Evolutionary conservation across 169 alveolate species (phyloP), one percentile per base, ranked within the genome.

Genomic region (Plasmodium gallinaceum): DNA sequence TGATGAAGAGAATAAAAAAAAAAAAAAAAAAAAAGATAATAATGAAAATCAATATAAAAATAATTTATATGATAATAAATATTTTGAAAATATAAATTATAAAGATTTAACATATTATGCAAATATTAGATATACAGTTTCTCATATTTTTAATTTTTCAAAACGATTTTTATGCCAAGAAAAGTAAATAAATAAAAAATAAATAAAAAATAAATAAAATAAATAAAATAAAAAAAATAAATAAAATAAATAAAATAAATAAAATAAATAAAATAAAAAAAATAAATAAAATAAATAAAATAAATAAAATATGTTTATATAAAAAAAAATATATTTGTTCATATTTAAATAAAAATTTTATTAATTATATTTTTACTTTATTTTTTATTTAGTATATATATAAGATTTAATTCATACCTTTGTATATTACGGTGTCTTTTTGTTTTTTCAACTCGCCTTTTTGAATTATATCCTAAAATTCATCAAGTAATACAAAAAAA

Each of bases 401-500:
- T 76, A 4, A 52, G 76, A 48, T 76, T 46, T 43, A 76, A 52
- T 20, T 66, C 89, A 12, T 75, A 76, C 43, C 68, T 57, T 14
- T 76, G 89, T 39, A 58, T 51, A 0, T 48, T 76, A 5, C 74
- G 69, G 10, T 76, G 89, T 58, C 68, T 76, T 20, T 76, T 64
- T 57, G 45, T 76, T 48, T 76, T 76, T 64, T 76, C 89, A 4
- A 76, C 89, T 18, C 24, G 76, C 14, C 78, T 62, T 24, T 62
- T 46, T 37, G 89, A 76, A 58, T 26, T 76, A 43, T 76, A 64
- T 9, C 89, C 89, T 0, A 76, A 61, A 66, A 76, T 76, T 37
- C 48, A 42, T 24, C 89, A 76, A 24, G 89, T 76, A 76, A 64
- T 8, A 42, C 12, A 46, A 20, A 60, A 60, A n/a, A 22, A 52